phyloP scores from a whole-genome alignment of 2,329 filamentous ascomycete genomes.

The Aureobasidium sp. region DNA sequence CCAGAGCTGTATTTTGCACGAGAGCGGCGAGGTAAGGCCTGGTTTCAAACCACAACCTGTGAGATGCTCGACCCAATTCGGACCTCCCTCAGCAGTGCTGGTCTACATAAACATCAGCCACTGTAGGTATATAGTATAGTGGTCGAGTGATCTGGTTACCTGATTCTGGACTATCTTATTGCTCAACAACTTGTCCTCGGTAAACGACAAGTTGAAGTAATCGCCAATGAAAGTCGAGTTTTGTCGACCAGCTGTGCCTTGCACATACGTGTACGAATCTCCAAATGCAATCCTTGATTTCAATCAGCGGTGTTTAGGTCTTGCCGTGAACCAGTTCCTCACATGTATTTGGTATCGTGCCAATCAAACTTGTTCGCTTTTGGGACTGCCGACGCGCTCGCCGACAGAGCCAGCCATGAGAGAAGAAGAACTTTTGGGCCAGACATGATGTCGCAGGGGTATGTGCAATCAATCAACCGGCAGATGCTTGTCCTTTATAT shows the following conservation, averaged over 20 bases:
- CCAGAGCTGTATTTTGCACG: slow-evolving; percentile 46
- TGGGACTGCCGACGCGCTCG: slow-evolving; percentile 1
- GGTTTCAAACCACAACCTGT: slow-evolving; percentile 44
- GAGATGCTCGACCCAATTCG: slow-evolving; percentile 50
- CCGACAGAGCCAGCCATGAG: background rate
- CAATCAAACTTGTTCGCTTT: slow-evolving; percentile 17
- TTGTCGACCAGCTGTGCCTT: slow-evolving; percentile 45
- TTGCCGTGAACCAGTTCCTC: background rate
- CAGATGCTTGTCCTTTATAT: background rate
- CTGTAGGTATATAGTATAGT: background rate
- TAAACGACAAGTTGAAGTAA: slow-evolving; percentile 41
- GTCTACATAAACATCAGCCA: slow-evolving; percentile 25
- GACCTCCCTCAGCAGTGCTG: slow-evolving; percentile 46
- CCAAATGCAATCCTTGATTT: slow-evolving; percentile 41
- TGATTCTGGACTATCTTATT: slow-evolving; percentile 48
- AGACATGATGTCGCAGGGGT: background rate
- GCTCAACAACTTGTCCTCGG: slow-evolving; percentile 37
- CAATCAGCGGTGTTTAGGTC: background rate
- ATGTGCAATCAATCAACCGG: background rate
- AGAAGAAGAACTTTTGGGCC: background rate
- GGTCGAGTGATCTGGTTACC: background rate
- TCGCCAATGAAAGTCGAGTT: slow-evolving; percentile 52
- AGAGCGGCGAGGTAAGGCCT: slow-evolving; percentile 38
- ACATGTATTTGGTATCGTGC: slow-evolving; percentile 19
- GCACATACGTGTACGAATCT: slow-evolving; percentile 48